Conservation (phyloP, 1,139 yeast genomes). For the Hyphopichia burtonii region DNA sequence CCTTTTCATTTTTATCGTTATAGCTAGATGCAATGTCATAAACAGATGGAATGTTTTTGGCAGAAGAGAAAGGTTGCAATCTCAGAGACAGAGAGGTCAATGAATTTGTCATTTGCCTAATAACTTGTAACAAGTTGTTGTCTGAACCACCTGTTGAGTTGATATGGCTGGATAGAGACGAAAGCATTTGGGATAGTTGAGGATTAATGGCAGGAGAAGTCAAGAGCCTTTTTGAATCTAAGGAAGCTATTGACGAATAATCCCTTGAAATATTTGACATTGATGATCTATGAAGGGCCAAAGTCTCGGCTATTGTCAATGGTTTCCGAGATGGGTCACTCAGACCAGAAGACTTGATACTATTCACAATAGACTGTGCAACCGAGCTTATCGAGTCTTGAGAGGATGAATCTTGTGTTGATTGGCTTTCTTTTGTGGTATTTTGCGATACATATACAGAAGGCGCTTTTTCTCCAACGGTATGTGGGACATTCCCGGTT, state of each 20-base stretch:
- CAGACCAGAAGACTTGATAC: not conserved
- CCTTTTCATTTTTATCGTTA: slow-evolving; percentile 22
- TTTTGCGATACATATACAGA: too few species aligned
- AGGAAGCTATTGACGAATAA: slow-evolving; percentile 23
- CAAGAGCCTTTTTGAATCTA: slow-evolving; percentile 15
- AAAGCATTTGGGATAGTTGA: slow-evolving; percentile 32
- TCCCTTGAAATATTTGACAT: slow-evolving; percentile 29
- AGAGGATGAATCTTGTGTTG: slow-evolving; percentile 1
- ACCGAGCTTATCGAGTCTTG: slow-evolving; percentile 10
- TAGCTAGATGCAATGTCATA: slow-evolving; percentile 25
- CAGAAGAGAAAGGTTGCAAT: slow-evolving; percentile 9
- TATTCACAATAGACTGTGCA: slow-evolving; percentile 10
- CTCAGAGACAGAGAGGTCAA: slow-evolving; percentile 22
- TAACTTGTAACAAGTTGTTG: slow-evolving; percentile 30
- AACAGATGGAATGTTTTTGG: slow-evolving; percentile 10
- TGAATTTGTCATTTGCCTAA: slow-evolving; percentile 44
- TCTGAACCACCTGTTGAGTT: slow-evolving; percentile 19
- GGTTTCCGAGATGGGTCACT: slow-evolving; percentile 23
- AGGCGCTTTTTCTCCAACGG: too few species aligned
- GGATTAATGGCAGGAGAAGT: slow-evolving; percentile 18
- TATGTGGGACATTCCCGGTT: too few species aligned
- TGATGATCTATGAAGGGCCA: slow-evolving; percentile 54
- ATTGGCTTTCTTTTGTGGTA: too few species aligned
- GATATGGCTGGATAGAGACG: slow-evolving; percentile 22
- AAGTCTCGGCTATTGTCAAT: slow-evolving; percentile 63